These are phyloP conservation scores for Chernovozyma aurita DNA, from an alignment of 1,139 yeast species.

Conservation along the genomic window DNA sequence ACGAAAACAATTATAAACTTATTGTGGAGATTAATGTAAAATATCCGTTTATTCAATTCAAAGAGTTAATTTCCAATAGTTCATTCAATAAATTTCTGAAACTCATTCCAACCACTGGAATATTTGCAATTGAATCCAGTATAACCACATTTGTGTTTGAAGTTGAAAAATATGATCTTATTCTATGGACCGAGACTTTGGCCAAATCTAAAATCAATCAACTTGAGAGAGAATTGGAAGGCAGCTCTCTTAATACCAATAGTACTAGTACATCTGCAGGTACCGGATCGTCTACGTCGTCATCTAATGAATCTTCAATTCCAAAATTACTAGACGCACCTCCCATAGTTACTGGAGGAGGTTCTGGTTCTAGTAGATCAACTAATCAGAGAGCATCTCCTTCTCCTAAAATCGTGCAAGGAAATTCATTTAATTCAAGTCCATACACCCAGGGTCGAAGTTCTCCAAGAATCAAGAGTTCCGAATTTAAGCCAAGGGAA, in stretches of 20 bases:
- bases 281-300: neutral
- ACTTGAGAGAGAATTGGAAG: conserved; percentile 33
- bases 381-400: neutral
- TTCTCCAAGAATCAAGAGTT: conserved; percentile 18
- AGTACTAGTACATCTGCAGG: neutral
- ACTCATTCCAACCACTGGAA: conserved; percentile 36
- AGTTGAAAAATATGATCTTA: conserved; percentile 50
- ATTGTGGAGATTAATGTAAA: conserved; percentile 47
- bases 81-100: conserved; percentile 23
- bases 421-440: conserved; percentile 16
- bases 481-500: neutral
- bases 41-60: conserved; percentile 47
- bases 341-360: neutral
- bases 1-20: conserved; percentile 30
- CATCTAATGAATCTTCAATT: neutral
- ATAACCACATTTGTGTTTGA: conserved; percentile 50
- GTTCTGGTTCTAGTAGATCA: neutral
- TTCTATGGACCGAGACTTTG: conserved; percentile 53
- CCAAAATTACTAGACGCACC: conserved; percentile 1
- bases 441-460: conserved; percentile 14
- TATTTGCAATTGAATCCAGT: conserved; percentile 51
- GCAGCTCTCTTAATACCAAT: neutral
- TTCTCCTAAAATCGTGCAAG: conserved; percentile 23
- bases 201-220: conserved; percentile 46
- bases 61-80: conserved; percentile 42